Percentiles rank a stretch among this genome's conserved stretches.
Conservation (phyloP, 345 rosid genomes). For the Balakata baccata region DNA sequence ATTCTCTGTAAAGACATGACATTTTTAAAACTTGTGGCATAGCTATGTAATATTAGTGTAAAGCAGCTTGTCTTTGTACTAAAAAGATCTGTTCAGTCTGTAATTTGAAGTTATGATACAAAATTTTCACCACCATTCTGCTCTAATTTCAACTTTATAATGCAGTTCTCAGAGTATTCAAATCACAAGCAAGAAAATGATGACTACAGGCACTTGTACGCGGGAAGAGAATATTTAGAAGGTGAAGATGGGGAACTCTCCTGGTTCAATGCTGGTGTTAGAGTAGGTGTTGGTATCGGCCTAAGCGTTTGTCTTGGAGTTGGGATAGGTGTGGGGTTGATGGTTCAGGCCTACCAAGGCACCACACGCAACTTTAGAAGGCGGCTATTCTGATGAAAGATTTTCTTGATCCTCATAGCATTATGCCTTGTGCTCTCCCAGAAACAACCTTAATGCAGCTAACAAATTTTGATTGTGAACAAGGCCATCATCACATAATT, state of each 20-base stretch:
- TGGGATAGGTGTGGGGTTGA: slow-evolving; percentile 34
- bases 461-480: slow-evolving; percentile 13
- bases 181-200: slow-evolving; percentile 43
- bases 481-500: slow-evolving; percentile 10
- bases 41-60: neutral
- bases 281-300: slow-evolving; percentile 34
- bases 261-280: slow-evolving; percentile 34
- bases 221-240: slow-evolving; percentile 19
- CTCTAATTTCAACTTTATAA: slow-evolving; percentile 4
- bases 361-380: slow-evolving; percentile 29
- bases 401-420: neutral
- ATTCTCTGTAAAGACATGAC: neutral
- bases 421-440: neutral
- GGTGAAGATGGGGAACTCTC: slow-evolving; percentile 34
- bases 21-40: neutral
- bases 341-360: slow-evolving; percentile 28
- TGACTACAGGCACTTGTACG: slow-evolving; percentile 2
- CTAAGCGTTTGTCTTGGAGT: slow-evolving; percentile 27
- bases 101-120: neutral
- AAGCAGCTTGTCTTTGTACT: neutral
- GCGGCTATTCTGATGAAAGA: slow-evolving; percentile 11
- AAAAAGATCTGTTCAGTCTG: neutral
- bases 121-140: slow-evolving; percentile 12
- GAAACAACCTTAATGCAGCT: slow-evolving; percentile 12
- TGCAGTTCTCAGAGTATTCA: slow-evolving; percentile 44